phyloP scores from a whole-genome alignment of 192 early-diverging fungal genomes.

The Paraglomus brasilianum region DNA sequence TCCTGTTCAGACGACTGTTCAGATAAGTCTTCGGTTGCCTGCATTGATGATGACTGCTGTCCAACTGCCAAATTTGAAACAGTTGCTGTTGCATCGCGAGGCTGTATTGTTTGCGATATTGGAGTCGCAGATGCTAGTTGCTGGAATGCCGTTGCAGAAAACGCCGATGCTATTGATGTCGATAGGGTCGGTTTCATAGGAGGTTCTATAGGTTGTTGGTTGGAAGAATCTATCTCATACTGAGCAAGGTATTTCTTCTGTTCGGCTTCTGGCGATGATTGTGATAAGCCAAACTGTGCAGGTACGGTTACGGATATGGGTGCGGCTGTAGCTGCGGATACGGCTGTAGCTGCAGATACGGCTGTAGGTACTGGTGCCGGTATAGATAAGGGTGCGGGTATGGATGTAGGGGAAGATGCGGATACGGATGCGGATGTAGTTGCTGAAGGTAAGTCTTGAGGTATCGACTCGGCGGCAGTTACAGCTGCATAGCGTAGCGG shows the following conservation, averaged over 20 bases:
- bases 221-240: neutral
- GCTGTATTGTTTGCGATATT: slow-evolving; percentile 6
- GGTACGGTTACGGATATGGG: neutral
- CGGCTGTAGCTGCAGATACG: slow-evolving; percentile 1
- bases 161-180: neutral
- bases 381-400: neutral
- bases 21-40: neutral
- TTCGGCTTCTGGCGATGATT: neutral
- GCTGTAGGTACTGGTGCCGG: neutral
- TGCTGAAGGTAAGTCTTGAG: neutral
- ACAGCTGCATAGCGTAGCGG: slow-evolving; percentile 1
- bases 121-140: neutral
- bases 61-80: neutral
- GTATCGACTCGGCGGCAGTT: neutral
- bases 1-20: slow-evolving; percentile 2
- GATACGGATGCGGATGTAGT: slow-evolving; percentile 9
- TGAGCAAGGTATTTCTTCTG: neutral
- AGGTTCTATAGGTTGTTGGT: neutral
- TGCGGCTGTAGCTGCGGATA: neutral
- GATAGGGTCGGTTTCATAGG: neutral
- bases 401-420: neutral
- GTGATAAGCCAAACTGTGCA: neutral
- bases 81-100: neutral
- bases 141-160: neutral
- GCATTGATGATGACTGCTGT: slow-evolving; percentile 7